Evolutionary conservation across 257 asterid species (phyloP).

Genomic region (Gynochthodes officinalis): DNA sequence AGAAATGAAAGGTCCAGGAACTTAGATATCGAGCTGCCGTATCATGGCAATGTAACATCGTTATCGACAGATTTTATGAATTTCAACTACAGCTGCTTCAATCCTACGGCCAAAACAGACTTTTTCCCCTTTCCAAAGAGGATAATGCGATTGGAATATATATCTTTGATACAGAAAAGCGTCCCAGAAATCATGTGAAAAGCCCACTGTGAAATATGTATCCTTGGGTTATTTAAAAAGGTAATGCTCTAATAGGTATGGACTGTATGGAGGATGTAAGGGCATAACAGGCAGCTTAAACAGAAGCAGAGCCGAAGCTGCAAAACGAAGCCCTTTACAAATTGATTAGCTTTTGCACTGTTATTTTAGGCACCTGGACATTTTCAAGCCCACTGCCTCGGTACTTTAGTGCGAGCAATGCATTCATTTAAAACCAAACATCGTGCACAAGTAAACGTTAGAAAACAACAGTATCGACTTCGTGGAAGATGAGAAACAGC

Average conservation of each 20-base stretch:
- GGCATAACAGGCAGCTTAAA: conserved; percentile 27
- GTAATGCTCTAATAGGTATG: no score
- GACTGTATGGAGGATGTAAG: conserved; percentile 12
- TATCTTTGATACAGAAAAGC: background rate
- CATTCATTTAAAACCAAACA: background rate
- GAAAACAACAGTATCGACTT: no score
- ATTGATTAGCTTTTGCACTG: conserved; percentile 16
- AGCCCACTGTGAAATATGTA: no score
- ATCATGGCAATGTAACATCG: background rate
- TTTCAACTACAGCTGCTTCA: background rate
- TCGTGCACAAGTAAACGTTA: background rate
- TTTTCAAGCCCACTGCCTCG: background rate
- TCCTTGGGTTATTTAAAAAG: no score
- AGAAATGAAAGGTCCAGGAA: background rate
- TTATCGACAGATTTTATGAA: background rate
- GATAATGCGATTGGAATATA: background rate
- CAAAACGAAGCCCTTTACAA: conserved; percentile 24
- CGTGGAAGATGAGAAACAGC: no score
- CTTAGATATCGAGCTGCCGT: background rate
- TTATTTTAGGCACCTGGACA: conserved; percentile 15
- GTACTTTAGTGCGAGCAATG: conserved; percentile 10
- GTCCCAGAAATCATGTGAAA: background rate
- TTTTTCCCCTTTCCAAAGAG: no score
- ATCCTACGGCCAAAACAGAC: background rate
- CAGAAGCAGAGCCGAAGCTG: conserved; percentile 15